These are phyloP conservation scores for Escallonia herrerae DNA, from an alignment of 129 eudicot genomes.

Conservation along the genomic window DNA sequence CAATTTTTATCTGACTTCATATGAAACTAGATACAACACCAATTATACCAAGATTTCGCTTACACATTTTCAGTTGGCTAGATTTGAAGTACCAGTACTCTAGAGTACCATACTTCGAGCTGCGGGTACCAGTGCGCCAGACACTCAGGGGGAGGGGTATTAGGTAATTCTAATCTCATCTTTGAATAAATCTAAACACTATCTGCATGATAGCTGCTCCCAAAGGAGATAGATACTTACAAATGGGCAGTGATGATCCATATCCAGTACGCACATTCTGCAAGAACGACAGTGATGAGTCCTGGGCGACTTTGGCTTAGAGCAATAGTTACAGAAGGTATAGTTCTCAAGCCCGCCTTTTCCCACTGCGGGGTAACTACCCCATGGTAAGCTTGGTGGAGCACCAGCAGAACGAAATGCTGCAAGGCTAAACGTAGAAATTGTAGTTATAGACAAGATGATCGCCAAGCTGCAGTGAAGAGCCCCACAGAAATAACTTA, in stretches of 20 bases:
- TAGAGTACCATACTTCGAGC: no score
- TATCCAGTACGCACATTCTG: conserved; percentile 79
- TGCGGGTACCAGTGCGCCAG: no score
- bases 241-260: conserved; percentile 99
- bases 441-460: conserved; percentile 51
- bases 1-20: no score
- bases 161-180: background rate
- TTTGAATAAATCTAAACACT: background rate
- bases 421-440: conserved; percentile 52
- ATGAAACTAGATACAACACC: no score
- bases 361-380: conserved; percentile 77
- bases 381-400: conserved; percentile 75
- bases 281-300: conserved; percentile 91
- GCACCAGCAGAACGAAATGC: conserved; percentile 74
- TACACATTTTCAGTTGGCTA: no score
- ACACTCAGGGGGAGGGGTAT: no score
- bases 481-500: conserved; percentile 43
- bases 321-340: conserved; percentile 66
- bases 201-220: background rate
- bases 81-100: no score
- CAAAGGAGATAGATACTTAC: conserved; percentile 41
- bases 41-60: no score
- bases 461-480: conserved; percentile 34
- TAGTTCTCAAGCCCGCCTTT: conserved; percentile 70
- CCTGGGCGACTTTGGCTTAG: conserved; percentile 83